Percentiles rank a stretch among this genome's conserved stretches.
phyloP scores from a whole-genome alignment of 2,329 filamentous ascomycete genomes.

The Geoglossum cookeanum region DNA sequence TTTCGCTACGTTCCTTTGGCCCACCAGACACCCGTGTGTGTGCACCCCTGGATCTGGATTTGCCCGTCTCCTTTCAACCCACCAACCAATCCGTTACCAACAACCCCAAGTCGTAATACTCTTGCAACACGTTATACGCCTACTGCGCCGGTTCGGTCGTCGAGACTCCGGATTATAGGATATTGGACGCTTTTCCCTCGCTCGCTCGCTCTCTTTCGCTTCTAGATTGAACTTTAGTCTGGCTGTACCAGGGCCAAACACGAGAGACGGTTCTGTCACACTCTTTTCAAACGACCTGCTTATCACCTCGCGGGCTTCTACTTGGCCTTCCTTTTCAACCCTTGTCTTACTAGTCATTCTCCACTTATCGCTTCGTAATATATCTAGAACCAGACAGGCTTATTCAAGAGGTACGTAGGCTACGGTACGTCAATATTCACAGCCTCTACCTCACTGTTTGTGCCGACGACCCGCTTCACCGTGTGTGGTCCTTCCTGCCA shows the following conservation, averaged over 20 bases:
- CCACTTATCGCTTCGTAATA: background rate
- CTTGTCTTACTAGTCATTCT: background rate
- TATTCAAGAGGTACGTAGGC: background rate
- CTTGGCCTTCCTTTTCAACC: background rate
- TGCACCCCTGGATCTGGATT: background rate
- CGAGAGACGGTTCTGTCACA: background rate
- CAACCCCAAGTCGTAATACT: background rate
- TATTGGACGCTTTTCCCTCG: too few species aligned
- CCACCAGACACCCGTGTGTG: background rate
- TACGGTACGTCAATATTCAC: background rate
- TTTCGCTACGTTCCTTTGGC: conserved; percentile 1
- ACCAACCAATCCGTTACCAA: background rate
- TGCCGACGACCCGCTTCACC: background rate
- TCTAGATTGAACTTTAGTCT: background rate
- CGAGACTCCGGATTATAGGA: background rate
- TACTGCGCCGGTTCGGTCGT: background rate
- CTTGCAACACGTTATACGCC: background rate
- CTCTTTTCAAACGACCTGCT: background rate
- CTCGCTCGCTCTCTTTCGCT: conserved; percentile 2
- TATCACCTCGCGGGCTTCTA: background rate
- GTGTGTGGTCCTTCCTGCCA: background rate
- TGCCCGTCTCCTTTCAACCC: conserved; percentile 1
- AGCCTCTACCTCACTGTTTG: background rate
- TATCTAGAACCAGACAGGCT: background rate
- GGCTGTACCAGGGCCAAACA: background rate